Base-by-base conservation (phyloP, 805 yeast species). In the Pichia paraexigua region DNA sequence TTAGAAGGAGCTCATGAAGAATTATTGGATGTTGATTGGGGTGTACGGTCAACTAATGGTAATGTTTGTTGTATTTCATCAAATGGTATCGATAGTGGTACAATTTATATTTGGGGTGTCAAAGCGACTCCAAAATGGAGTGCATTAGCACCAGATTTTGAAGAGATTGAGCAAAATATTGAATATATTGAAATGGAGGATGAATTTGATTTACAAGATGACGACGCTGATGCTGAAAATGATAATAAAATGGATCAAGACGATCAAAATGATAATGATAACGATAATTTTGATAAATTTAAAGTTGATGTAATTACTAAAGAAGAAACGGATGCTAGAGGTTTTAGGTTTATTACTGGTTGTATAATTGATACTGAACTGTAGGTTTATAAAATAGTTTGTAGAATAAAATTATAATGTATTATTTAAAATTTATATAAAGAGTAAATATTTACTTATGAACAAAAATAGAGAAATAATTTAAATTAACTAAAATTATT, bases 91-190 rank as follows among this genome's bases (percentile, higher is more conserved):
- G 98, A 91, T 61, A 74, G 87, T 32, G 97, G 97, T 1, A 73
- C 80, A 40, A 77, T 91, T 2, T 90, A 87, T 62, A 63, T 86
- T 41, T 92, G 97, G 97, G 78, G 85, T 47, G 77, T 87, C 11
- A 78, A 78, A 41, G 79, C 87, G 21, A 95, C 96, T 0, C 97
- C 90, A 60, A 86, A 87, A 68, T 91, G 98, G 98, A 85, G 95
- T 66, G 95, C 97, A 1, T 71, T 91, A 59, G 97, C 97, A 0
- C 97, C 97, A 0, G 98, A 92, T 65, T 91, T 92, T 64, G 95
- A 86, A 46, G 97, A 91, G 65, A 83, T 91, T 43, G 97, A 91
- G 62, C 96, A 90, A 61, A 92, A 90, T 62, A 84, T 87, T 11
- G 89, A 86, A 52, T 91, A 92, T 63, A 80, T 82, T 58, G 98